Conservation (phyloP, 2,329 filamentous ascomycete genomes). For the Akanthomyces uredinophilus region DNA sequence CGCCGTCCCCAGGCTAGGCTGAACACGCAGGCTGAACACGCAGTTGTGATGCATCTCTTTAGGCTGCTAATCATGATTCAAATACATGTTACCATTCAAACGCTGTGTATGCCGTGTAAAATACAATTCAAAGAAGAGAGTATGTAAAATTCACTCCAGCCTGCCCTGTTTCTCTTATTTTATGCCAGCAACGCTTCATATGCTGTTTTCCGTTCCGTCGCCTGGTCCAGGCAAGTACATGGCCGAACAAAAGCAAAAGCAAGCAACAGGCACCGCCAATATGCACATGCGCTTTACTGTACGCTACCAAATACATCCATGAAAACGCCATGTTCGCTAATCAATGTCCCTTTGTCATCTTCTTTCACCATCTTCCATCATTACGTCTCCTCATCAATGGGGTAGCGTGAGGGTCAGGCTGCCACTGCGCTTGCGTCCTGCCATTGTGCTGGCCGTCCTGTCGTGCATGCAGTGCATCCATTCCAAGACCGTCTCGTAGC, state of each 20-base stretch:
- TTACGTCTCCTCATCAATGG: background rate
- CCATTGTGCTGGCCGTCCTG: conserved; percentile 11
- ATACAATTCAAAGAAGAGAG: background rate
- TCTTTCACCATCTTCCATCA: background rate
- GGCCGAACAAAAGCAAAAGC: background rate
- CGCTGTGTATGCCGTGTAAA: background rate
- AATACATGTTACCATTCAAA: too few relatives aligned
- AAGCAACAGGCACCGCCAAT: background rate
- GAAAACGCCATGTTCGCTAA: background rate
- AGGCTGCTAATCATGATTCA: too few relatives aligned
- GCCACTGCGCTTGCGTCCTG: conserved; percentile 20
- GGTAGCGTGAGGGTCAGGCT: conserved; percentile 16
- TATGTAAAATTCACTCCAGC: background rate
- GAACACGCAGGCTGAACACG: too few relatives aligned
- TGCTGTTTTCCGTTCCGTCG: background rate
- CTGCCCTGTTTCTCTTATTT: background rate
- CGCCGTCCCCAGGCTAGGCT: too few relatives aligned
- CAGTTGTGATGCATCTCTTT: too few relatives aligned
- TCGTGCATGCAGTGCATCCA: conserved; percentile 61
- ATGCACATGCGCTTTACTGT: background rate
- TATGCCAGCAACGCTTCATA: background rate
- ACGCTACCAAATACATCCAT: background rate
- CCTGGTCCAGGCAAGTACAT: background rate
- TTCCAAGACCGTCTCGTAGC: conserved; percentile 90
- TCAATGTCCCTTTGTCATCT: background rate